Base-by-base conservation (phyloP, 106 monocot species). In the Hemerocallis citrina region DNA sequence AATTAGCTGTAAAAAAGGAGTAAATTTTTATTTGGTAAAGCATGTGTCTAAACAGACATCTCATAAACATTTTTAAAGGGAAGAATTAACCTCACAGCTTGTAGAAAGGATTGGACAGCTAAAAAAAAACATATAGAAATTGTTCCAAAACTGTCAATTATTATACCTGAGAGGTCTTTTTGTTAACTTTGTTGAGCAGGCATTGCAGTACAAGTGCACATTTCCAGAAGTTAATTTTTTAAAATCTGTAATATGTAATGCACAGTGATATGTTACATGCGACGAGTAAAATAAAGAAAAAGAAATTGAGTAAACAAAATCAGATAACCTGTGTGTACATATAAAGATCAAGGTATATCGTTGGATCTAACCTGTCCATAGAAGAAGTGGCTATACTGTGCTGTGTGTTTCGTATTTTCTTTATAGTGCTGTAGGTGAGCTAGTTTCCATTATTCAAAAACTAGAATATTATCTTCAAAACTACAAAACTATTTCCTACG, bases 131-230 rank as follows among this genome's bases (percentile, higher is more conserved):
- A 19, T 9, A 51, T 38, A 6, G 28, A 2, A 30, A 48, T 16
- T n/a, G n/a, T n/a, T 32, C 33, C 38, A 49, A 31, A 49, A 61
- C n/a, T 30, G 23, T 38, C 39, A 36, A 14, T 11, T 39, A 59
- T 61, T 43, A 4, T 69, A 94, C 93, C 93, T 89, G 63, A 89
- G 62, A 65, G 82, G 79, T 55, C 70, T 66, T 52, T 68, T 89
- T 48, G 85, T 94, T 72, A 94, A 48, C 59, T 62, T 85, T 55
- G 83, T 66, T 28, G 79, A 83, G 69, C 93, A 94, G 17, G 68
- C 41, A 40, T 82, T 94, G 72, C 93, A 94, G 68, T 80, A 89
- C 25, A 94, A 77, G 73, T 85, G 57, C 14, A 89, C 74, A 30
- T 67, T 75, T 57, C 70, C 72, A 23, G 74, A 46, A 43, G 85